A percentile compares a stretch with the other conserved stretches of the same genome.
phyloP scores from a whole-genome alignment of 2,329 filamentous ascomycete species.

The Verticillium nonalfalfae region DNA sequence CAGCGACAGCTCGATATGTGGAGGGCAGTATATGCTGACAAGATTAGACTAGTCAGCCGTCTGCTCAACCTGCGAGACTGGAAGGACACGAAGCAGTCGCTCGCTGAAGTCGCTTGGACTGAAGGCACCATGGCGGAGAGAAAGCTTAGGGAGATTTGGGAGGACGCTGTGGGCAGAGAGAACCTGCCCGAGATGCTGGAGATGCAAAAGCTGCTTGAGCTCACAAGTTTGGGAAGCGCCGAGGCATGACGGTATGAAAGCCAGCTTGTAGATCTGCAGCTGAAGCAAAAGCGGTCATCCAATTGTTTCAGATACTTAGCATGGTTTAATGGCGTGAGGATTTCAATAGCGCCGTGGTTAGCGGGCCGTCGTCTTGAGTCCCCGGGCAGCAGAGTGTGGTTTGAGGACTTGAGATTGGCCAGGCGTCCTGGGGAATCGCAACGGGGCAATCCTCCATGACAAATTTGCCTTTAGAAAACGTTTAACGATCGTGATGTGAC shows the following conservation, averaged over 20 bases:
- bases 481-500: too few relatives aligned
- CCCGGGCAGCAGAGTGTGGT: too few relatives aligned
- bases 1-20: slow-evolving; percentile 29
- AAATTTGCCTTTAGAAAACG: too few relatives aligned
- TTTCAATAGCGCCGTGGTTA: too few relatives aligned
- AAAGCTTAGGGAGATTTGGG: slow-evolving; percentile 33
- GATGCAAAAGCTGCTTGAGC: background rate
- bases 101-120: slow-evolving; percentile 31
- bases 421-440: too few relatives aligned
- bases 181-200: background rate
- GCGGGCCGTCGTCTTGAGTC: too few relatives aligned
- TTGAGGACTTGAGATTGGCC: too few relatives aligned
- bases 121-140: slow-evolving; percentile 32
- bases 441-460: too few relatives aligned
- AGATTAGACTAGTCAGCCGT: slow-evolving; percentile 31
- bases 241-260: background rate
- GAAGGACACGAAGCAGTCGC: slow-evolving; percentile 27
- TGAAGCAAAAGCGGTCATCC: background rate
- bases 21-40: slow-evolving; percentile 30
- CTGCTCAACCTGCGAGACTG: slow-evolving; percentile 29
- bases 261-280: background rate
- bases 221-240: background rate
- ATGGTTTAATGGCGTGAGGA: too few relatives aligned
- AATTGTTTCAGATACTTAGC: too few relatives aligned
- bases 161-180: slow-evolving; percentile 23